These are phyloP conservation scores for Zygnema circumcarinatum DNA, from an alignment of 139 green algal genomes.

Conservation along the genomic window DNA sequence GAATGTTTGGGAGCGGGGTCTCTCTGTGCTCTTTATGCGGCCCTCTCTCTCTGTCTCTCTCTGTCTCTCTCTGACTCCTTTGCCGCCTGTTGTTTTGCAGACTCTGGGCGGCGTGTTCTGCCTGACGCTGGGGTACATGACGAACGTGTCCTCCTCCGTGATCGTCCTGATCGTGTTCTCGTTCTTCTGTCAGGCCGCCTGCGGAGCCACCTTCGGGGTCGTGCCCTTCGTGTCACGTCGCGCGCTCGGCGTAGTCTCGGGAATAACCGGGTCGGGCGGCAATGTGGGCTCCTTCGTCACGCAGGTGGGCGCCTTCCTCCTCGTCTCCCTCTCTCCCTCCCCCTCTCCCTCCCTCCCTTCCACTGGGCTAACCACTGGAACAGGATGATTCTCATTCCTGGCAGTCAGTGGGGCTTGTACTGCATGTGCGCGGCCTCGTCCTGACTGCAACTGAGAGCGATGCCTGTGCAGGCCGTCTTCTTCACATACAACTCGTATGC, in stretches of 20 bases:
- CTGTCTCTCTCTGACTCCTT: slow-evolving; percentile 23
- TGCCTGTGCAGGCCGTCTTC: slow-evolving; percentile 35
- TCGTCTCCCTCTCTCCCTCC: background rate
- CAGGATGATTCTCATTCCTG: background rate
- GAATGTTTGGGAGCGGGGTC: no score
- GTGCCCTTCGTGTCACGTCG: slow-evolving; percentile 88
- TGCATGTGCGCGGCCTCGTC: no score
- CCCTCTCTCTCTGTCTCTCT: slow-evolving; percentile 69
- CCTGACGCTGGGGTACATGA: slow-evolving; percentile 45
- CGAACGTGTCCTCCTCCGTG: slow-evolving; percentile 76
- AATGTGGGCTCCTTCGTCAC: slow-evolving; percentile 74
- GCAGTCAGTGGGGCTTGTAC: no score
- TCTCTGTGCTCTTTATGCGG: no score
- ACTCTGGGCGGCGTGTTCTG: slow-evolving; percentile 54
- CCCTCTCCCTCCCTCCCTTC: slow-evolving; percentile 7
- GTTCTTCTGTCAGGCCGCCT: slow-evolving; percentile 73
- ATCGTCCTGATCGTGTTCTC: slow-evolving; percentile 87
- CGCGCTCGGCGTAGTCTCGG: slow-evolving; percentile 83
- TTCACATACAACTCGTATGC: slow-evolving; percentile 37
- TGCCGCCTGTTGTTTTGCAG: slow-evolving; percentile 26
- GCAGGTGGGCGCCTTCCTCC: background rate
- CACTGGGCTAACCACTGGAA: background rate
- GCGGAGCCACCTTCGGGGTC: slow-evolving; percentile 80
- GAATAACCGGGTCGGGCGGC: slow-evolving; percentile 91
- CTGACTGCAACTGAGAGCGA: background rate